Evolutionary conservation across 441 rosid genomes (phyloP).

Genomic region (Manihot esculenta): DNA sequence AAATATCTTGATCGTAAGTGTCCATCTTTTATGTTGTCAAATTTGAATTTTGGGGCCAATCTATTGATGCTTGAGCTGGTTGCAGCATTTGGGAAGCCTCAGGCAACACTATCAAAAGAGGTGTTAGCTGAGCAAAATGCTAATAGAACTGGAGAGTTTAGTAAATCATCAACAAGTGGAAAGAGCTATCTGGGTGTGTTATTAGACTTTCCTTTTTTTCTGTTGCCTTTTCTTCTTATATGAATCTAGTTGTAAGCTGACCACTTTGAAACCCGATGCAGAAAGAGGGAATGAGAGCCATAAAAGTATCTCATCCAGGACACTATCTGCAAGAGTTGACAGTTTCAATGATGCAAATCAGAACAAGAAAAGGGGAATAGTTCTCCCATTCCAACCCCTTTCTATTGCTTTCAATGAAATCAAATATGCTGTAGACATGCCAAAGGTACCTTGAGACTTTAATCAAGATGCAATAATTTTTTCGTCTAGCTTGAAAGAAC

Average conservation of each 20-base stretch:
- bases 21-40: background rate
- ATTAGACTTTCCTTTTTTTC: background rate
- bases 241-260: slow-evolving; percentile 12
- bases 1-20: slow-evolving; percentile 68
- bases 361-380: slow-evolving; percentile 51
- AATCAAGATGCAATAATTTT: background rate
- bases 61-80: slow-evolving; percentile 17
- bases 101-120: slow-evolving; percentile 50
- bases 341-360: slow-evolving; percentile 27
- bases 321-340: slow-evolving; percentile 29
- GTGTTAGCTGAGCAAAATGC: slow-evolving; percentile 41
- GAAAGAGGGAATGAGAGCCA: slow-evolving; percentile 32
- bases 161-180: slow-evolving; percentile 31
- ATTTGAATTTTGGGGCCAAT: slow-evolving; percentile 2
- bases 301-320: slow-evolving; percentile 26
- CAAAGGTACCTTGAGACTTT: slow-evolving; percentile 43
- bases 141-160: slow-evolving; percentile 28
- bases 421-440: slow-evolving; percentile 64
- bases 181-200: slow-evolving; percentile 27
- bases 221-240: slow-evolving; percentile 2
- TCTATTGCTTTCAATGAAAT: slow-evolving; percentile 57
- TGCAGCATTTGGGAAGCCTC: slow-evolving; percentile 64
- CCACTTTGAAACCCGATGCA: slow-evolving; percentile 24
- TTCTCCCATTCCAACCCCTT: slow-evolving; percentile 62
- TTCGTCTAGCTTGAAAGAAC: background rate